These are phyloP conservation scores for Aspergillus transmontanensis DNA, from an alignment of 2,329 filamentous ascomycete species.

Conservation along the genomic window DNA sequence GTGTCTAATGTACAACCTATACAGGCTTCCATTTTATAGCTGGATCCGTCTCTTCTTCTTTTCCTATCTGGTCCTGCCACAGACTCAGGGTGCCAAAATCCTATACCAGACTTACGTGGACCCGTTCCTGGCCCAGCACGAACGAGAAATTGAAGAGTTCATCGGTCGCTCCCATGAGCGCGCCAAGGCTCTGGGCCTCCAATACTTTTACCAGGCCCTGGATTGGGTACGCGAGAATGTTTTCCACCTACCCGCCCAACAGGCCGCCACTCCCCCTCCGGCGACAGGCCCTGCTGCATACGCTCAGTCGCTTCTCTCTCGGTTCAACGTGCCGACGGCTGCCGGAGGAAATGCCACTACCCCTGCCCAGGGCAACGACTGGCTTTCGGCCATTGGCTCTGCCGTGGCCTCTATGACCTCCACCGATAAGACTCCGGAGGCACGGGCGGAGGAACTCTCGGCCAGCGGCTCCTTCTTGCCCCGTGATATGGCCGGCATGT, in stretches of 20 bases:
- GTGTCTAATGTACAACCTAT: background rate
- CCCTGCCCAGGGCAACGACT: slow-evolving; percentile 59
- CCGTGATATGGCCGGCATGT: slow-evolving; percentile 63
- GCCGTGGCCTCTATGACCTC: slow-evolving; percentile 67
- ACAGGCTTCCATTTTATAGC: slow-evolving; percentile 88
- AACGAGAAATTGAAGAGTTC: slow-evolving; percentile 84
- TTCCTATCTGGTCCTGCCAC: slow-evolving; percentile 93
- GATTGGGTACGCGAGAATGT: slow-evolving; percentile 74
- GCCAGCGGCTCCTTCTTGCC: slow-evolving; percentile 70
- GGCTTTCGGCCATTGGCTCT: slow-evolving; percentile 76
- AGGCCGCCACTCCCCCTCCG: slow-evolving; percentile 50
- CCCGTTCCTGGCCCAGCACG: slow-evolving; percentile 85
- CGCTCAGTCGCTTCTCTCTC: slow-evolving; percentile 77
- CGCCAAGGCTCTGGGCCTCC: slow-evolving; percentile 73
- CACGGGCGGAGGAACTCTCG: slow-evolving; percentile 54
- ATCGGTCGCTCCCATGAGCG: slow-evolving; percentile 81
- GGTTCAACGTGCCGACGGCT: slow-evolving; percentile 80
- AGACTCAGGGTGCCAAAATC: slow-evolving; percentile 87
- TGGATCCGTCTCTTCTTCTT: slow-evolving; percentile 86
- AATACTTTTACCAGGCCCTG: slow-evolving; percentile 71
- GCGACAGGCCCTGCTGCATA: slow-evolving; percentile 56
- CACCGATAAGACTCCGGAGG: slow-evolving; percentile 39
- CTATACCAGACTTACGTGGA: slow-evolving; percentile 85
- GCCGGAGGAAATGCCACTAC: slow-evolving; percentile 48
- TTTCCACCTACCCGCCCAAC: slow-evolving; percentile 71